Evolutionary conservation across 768 basidiomycete genomes (phyloP), one percentile per base, ranked within the genome.

Genomic region (Leccinum variicolor): DNA sequence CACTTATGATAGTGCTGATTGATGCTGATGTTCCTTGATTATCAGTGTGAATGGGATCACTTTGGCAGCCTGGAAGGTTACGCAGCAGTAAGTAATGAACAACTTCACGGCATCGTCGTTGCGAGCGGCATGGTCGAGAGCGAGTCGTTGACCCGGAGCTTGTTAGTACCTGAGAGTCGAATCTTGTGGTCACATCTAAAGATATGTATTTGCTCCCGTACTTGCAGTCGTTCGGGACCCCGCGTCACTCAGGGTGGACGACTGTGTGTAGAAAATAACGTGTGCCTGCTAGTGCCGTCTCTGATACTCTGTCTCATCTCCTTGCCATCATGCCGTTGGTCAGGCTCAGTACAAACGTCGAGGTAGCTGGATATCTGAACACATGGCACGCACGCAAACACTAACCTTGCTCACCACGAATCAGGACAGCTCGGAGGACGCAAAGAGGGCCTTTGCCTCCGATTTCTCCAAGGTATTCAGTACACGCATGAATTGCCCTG

Each of bases 401-500:
- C 46, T 54, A n/a, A 58, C 39, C 17, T 39, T 10, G 17, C 21
- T 26, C 23, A 25, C 31, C 9, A 23, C 31, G 17, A 48, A 41
- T 46, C 29, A 65, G 61, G 7, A 64, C 10, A 53, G 53, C 10
- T 66, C 65, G 41, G 65, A 64, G 28, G 63, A 66, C 25, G 73
- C 72, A 46, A 68, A 66, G 34, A 74, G 72, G 59, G 65, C 64
- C 4, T 76, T 78, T 55, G 63, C 72, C 29, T 71, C 78, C 17
- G 80, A 85, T 58, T 82, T 88, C 64, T 84, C 84, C 52, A 80
- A 83, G 77, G 85, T 82, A 61, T 39, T 23, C 62, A 55, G 21
- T 31, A 14, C 17, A 15, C 17, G 6, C 36, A n/a, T 39, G 50
- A 45, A 21, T 11, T 19, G 15, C n/a, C n/a, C 13, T 34, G 8